Evolutionary conservation across 257 asterid species (phyloP).

Genomic region (Nicotiana undulata): DNA sequence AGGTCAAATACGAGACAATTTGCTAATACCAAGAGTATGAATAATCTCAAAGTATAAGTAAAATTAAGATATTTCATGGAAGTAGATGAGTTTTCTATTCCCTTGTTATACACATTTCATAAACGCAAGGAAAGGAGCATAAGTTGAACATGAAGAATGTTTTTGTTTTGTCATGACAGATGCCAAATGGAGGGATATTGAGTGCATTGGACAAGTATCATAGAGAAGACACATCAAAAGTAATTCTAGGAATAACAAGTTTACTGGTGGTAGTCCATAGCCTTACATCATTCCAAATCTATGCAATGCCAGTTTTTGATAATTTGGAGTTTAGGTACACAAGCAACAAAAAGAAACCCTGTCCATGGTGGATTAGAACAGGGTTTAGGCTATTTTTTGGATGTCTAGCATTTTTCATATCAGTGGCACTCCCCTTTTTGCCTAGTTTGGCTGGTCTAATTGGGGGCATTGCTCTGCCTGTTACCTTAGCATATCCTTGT

Average conservation of each 20-base stretch:
- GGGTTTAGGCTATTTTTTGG: slow-evolving; percentile 55
- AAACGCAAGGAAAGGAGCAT: not conserved
- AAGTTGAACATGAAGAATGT: not conserved
- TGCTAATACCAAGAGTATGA: no score
- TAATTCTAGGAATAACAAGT: slow-evolving; percentile 44
- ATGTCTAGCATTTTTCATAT: slow-evolving; percentile 64
- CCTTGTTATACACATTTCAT: not conserved
- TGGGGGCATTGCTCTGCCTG: slow-evolving; percentile 74
- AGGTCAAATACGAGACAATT: no score
- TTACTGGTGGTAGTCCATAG: slow-evolving; percentile 62
- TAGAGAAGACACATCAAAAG: slow-evolving; percentile 43
- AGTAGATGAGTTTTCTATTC: no score
- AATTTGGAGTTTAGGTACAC: slow-evolving; percentile 77
- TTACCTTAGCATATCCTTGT: slow-evolving; percentile 86
- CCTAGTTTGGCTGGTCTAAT: slow-evolving; percentile 68
- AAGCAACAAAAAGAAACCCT: slow-evolving; percentile 56
- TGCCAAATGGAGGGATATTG: slow-evolving; percentile 71
- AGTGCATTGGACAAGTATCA: slow-evolving; percentile 64
- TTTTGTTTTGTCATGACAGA: slow-evolving; percentile 28
- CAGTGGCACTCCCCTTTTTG: slow-evolving; percentile 77
- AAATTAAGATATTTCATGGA: no score
- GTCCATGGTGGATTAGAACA: slow-evolving; percentile 78
- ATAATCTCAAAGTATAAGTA: no score
- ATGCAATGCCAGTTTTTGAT: slow-evolving; percentile 92
- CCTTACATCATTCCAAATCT: slow-evolving; percentile 82